Base-by-base conservation (phyloP, 192 early-diverging fungal genomes). In the Podila horticola region DNA sequence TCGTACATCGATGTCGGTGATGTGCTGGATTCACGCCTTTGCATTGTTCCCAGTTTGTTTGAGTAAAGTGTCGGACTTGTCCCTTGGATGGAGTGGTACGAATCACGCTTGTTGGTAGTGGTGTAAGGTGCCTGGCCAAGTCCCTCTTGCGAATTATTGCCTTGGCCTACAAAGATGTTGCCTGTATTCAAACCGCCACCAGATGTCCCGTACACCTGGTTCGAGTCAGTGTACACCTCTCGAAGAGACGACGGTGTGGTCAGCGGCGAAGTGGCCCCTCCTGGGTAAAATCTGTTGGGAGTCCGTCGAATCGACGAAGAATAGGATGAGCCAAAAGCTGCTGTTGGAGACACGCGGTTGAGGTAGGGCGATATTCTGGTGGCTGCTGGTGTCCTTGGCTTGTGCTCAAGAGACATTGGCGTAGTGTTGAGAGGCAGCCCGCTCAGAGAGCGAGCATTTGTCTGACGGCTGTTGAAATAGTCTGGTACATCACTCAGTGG, bases 321-420 rank as follows among this genome's bases (percentile, higher is more conserved):
- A 36, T 69, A 81, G 0, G 77, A 81, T 10, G 66, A 65, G 19
- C 71, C 77, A 65, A 69, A 73, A 24, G 67, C 48, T 19, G 66
- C 30, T 7, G 77, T 81, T 22, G 77, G 77, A 1, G 77, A 81
- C 10, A 73, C 67, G 50, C 77, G 71, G 20, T 81, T 81, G 12
- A 81, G 62, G n/a, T 81, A 81, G 1, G 77, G 77, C 26, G 77
- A 81, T 64, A 81, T 69, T 49, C 67, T 63, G 6, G 77, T 67
- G 1, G 66, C 68, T 6, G 74, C 67, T 33, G 77, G 77, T n/a
- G 77, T 73, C 45, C 77, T 48, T 50, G 77, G 52, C 19, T 45
- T 58, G 19, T 67, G 71, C 2, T 73, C 77, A 2, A 81, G 11
- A 3, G 77, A 81, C 62, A 81, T 66, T 6, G 77, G 77, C 29